These are phyloP conservation scores for Verticillium tricorpus DNA, from an alignment of 2,329 filamentous ascomycete genomes.

Conservation along the genomic window DNA sequence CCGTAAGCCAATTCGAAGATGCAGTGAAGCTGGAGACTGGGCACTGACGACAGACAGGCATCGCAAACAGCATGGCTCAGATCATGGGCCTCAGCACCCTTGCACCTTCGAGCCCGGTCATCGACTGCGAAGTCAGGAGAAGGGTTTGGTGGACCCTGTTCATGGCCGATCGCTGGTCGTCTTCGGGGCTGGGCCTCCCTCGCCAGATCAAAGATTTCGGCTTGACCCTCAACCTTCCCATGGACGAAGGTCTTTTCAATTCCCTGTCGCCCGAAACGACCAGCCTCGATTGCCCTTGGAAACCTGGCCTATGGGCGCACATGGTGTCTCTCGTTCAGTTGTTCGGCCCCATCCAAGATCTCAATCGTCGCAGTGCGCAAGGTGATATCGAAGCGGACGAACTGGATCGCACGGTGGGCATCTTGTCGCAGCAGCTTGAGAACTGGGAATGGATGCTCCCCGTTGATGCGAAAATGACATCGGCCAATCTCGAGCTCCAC, in stretches of 20 bases:
- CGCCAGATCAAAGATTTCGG: slow-evolving; percentile 8
- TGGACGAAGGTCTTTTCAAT: slow-evolving; percentile 21
- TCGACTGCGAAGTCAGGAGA: slow-evolving; percentile 6
- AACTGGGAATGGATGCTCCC: slow-evolving; percentile 14
- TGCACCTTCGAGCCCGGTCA: neutral
- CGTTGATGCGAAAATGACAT: slow-evolving; percentile 1
- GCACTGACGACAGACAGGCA: neutral
- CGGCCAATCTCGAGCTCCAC: slow-evolving; percentile 16
- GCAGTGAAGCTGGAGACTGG: no score
- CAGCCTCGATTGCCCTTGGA: slow-evolving; percentile 6
- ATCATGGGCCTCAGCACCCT: slow-evolving; percentile 5
- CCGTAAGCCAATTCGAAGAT: slow-evolving; percentile 10
- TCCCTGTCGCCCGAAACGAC: slow-evolving; percentile 6
- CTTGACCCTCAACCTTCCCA: slow-evolving; percentile 11
- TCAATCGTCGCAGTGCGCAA: slow-evolving; percentile 21
- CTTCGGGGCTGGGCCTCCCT: slow-evolving; percentile 10
- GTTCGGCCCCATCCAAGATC: slow-evolving; percentile 26
- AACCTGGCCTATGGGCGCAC: slow-evolving; percentile 27
- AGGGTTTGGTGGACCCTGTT: slow-evolving; percentile 13
- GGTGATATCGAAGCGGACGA: slow-evolving; percentile 7
- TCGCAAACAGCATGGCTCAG: slow-evolving; percentile 7
- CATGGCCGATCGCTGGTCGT: slow-evolving; percentile 15
- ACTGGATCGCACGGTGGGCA: neutral
- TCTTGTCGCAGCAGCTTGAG: slow-evolving; percentile 8
- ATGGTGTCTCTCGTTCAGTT: slow-evolving; percentile 25